Evolutionary conservation across 768 basidiomycete genomes (phyloP).

Genomic region (Kwoniella heveanensis): DNA sequence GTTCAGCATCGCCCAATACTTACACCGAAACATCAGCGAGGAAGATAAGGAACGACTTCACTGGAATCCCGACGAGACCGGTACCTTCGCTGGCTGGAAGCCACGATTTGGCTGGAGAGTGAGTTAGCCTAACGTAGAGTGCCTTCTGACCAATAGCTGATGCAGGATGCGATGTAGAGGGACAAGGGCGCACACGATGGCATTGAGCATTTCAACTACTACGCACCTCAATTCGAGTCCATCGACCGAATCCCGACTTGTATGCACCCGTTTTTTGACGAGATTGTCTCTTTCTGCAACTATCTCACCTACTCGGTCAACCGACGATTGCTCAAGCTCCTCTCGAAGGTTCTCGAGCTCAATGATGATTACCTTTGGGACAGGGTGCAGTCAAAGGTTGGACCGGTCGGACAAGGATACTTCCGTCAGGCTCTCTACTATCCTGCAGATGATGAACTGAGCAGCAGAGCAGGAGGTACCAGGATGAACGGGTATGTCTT

Average conservation of each 20-base stretch:
- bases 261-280: slow-evolving; percentile 22
- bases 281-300: slow-evolving; percentile 23
- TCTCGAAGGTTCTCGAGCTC: slow-evolving; percentile 49
- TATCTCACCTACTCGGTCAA: slow-evolving; percentile 27
- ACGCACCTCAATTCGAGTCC: slow-evolving; percentile 17
- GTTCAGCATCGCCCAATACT: slow-evolving; percentile 26
- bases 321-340: slow-evolving; percentile 36
- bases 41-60: slow-evolving; percentile 27
- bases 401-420: slow-evolving; percentile 19
- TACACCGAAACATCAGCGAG: slow-evolving; percentile 21
- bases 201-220: slow-evolving; percentile 29
- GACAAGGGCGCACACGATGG: slow-evolving; percentile 20
- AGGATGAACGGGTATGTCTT: slow-evolving; percentile 17
- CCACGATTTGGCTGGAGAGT: slow-evolving; percentile 21
- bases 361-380: slow-evolving; percentile 45
- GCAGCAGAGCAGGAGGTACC: slow-evolving; percentile 5
- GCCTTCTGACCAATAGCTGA: background rate
- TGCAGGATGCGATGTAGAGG: slow-evolving; percentile 9
- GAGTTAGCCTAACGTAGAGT: slow-evolving; percentile 1
- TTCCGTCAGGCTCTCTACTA: slow-evolving; percentile 15
- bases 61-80: slow-evolving; percentile 20
- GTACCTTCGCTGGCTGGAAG: slow-evolving; percentile 27
- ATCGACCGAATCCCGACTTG: slow-evolving; percentile 13
- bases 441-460: slow-evolving; percentile 7
- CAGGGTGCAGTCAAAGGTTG: slow-evolving; percentile 27